phyloP scores from a whole-genome alignment of 202 grass and related monocot species.

The Eragrostis tef region DNA sequence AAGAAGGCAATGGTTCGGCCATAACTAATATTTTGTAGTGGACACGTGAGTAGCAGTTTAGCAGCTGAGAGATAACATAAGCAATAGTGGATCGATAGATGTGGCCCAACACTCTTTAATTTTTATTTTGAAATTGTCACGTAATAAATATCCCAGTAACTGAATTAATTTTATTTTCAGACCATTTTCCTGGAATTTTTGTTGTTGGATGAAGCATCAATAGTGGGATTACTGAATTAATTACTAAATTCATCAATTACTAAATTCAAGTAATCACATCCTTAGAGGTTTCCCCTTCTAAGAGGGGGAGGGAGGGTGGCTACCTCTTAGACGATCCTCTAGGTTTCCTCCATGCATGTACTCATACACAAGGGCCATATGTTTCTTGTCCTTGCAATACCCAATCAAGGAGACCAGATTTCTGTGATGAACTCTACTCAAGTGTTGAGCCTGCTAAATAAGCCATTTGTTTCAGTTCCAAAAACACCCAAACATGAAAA shows the following conservation, averaged over 20 bases:
- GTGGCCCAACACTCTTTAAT: no score
- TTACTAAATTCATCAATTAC: neutral
- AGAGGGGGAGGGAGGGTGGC: neutral
- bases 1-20: neutral
- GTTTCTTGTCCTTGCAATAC: slow-evolving; percentile 65
- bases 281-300: neutral
- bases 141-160: no score
- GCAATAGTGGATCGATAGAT: no score
- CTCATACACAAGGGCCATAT: slow-evolving; percentile 67
- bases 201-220: no score
- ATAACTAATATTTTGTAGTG: neutral
- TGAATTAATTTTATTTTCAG: no score
- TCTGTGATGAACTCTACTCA: slow-evolving; percentile 63
- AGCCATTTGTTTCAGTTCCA: neutral
- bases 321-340: slow-evolving; percentile 61
- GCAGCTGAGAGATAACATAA: no score
- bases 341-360: slow-evolving; percentile 67
- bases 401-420: slow-evolving; percentile 65
- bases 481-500: neutral
- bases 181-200: no score
- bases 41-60: neutral
- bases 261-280: neutral
- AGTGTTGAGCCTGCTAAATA: slow-evolving; percentile 59
- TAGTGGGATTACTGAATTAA: neutral
- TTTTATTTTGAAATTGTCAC: no score